These are phyloP conservation scores for Entomortierella chlamydospora DNA, from an alignment of 192 early-diverging fungal genomes.

Conservation along the genomic window DNA sequence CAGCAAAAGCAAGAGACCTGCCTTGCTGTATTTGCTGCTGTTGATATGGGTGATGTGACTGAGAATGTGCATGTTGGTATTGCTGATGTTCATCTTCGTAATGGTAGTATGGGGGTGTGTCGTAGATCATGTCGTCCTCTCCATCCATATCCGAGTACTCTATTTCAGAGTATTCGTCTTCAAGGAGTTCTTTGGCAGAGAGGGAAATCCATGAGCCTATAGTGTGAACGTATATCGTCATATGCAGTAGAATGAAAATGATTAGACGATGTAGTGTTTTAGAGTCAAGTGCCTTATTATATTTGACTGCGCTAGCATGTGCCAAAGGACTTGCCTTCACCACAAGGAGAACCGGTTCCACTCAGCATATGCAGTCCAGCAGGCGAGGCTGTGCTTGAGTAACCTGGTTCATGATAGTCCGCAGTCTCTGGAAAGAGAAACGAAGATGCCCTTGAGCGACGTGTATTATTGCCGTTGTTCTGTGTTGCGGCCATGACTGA, in stretches of 20 bases:
- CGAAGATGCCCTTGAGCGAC: slow-evolving; percentile 34
- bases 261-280: not conserved
- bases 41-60: slow-evolving; percentile 13
- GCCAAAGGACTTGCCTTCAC: slow-evolving; percentile 38
- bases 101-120: slow-evolving; percentile 45
- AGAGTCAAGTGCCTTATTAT: not conserved
- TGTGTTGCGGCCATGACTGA: slow-evolving; percentile 5
- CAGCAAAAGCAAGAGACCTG: slow-evolving; percentile 27
- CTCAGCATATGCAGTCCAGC: slow-evolving; percentile 39
- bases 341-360: slow-evolving; percentile 46
- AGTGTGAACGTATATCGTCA: not conserved
- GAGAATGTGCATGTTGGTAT: slow-evolving; percentile 4
- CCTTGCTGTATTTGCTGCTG: slow-evolving; percentile 11
- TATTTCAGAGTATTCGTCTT: slow-evolving; percentile 51
- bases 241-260: not conserved
- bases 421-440: slow-evolving; percentile 49
- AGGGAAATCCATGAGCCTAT: slow-evolving; percentile 50
- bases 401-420: slow-evolving; percentile 36
- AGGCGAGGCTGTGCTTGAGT: slow-evolving; percentile 31
- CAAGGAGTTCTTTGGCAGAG: slow-evolving; percentile 43
- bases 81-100: slow-evolving; percentile 37
- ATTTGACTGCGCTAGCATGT: too few relatives aligned
- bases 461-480: slow-evolving; percentile 11
- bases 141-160: slow-evolving; percentile 55
- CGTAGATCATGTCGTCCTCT: slow-evolving; percentile 52